Percentiles rank a stretch among this genome's conserved stretches.
These are phyloP conservation scores for Calendula officinalis DNA, from an alignment of 129 eudicot species.

Conservation along the genomic window DNA sequence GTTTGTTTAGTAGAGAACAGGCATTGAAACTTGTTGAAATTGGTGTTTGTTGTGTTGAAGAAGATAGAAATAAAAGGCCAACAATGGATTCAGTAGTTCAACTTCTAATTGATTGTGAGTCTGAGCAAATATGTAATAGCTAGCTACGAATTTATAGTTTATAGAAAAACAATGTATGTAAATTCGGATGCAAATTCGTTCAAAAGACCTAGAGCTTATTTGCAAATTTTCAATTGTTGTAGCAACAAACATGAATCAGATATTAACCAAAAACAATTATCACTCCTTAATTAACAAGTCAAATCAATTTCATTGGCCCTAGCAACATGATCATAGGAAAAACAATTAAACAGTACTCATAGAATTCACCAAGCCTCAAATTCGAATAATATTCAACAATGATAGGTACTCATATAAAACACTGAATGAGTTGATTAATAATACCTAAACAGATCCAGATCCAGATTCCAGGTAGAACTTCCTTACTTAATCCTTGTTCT, in stretches of 20 bases:
- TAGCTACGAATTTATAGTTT: no score
- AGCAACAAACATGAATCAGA: background rate
- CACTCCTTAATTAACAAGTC: background rate
- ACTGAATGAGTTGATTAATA: background rate
- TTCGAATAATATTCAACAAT: background rate
- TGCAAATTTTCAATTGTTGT: background rate
- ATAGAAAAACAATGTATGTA: no score
- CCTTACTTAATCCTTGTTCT: constrained; percentile 47
- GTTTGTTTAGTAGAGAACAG: constrained; percentile 36
- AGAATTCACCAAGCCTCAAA: background rate
- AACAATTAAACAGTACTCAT: background rate
- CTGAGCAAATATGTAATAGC: no score
- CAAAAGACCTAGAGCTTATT: background rate
- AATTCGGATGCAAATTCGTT: background rate
- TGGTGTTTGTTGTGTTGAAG: constrained; percentile 42
- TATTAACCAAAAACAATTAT: background rate
- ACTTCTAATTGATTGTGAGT: constrained; percentile 33
- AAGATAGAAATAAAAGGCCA: constrained; percentile 47
- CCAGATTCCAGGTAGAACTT: background rate
- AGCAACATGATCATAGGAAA: background rate
- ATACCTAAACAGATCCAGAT: constrained; percentile 17
- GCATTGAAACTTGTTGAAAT: constrained; percentile 31
- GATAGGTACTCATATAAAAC: background rate
- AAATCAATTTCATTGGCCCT: background rate
- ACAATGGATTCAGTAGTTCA: constrained; percentile 47